These are phyloP conservation scores for Capniomyces stellatus DNA, from an alignment of 371 early-diverging fungal genomes.

Conservation along the genomic window DNA sequence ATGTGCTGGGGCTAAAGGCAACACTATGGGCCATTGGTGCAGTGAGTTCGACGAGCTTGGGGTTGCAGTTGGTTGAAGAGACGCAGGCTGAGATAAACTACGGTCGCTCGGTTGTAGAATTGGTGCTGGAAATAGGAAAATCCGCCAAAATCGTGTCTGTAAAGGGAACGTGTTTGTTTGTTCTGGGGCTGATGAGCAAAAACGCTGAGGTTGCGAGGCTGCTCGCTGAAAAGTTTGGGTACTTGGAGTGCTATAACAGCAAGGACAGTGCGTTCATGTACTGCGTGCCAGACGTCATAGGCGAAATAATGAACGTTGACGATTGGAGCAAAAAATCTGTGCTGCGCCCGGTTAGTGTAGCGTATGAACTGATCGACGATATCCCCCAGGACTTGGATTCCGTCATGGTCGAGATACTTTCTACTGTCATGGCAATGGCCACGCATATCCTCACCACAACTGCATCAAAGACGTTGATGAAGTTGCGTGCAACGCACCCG, in stretches of 20 bases:
- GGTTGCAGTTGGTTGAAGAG: slow-evolving; percentile 12
- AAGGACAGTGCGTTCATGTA: slow-evolving; percentile 14
- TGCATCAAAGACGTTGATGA: slow-evolving; percentile 16
- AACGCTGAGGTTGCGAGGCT: slow-evolving; percentile 16
- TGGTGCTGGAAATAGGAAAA: slow-evolving; percentile 12
- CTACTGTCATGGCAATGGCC: slow-evolving; percentile 13
- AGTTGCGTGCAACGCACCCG: slow-evolving; percentile 21
- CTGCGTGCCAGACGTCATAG: slow-evolving; percentile 14
- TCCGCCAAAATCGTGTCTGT: slow-evolving; percentile 11
- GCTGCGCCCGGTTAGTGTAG: slow-evolving; percentile 10
- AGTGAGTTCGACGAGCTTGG: slow-evolving; percentile 15
- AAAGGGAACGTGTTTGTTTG: slow-evolving; percentile 21
- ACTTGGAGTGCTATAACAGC: slow-evolving; percentile 17
- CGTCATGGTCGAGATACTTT: slow-evolving; percentile 20
- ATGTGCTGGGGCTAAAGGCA: slow-evolving; percentile 18
- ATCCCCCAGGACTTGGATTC: too few species aligned
- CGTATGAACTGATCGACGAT: too few species aligned
- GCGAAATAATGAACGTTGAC: slow-evolving; percentile 8
- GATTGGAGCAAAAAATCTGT: slow-evolving; percentile 15
- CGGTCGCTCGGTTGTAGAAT: background rate
- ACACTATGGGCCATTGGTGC: slow-evolving; percentile 25
- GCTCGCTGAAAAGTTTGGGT: slow-evolving; percentile 15
- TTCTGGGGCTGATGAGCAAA: slow-evolving; percentile 15
- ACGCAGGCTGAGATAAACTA: slow-evolving; percentile 1
- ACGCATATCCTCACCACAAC: slow-evolving; percentile 17